phyloP scores from a whole-genome alignment of 345 rosid genomes.

The Eucalyptus regnans region DNA sequence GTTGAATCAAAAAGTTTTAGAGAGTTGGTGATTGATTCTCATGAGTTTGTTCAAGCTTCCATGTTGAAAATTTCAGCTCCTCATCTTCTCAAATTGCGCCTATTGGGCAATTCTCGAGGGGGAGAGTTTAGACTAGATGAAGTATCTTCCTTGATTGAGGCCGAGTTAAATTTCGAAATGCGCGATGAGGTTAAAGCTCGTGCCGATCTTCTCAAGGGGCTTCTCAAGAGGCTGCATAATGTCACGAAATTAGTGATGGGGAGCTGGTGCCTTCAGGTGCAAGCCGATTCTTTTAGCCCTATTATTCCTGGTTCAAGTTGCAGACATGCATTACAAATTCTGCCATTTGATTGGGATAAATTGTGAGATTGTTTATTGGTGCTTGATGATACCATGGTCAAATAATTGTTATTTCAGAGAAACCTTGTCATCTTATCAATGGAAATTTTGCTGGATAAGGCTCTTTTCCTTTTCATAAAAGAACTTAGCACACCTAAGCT shows the following conservation, averaged over 20 bases:
- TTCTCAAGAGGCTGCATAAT: neutral
- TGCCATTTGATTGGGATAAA: neutral
- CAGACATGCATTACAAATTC: neutral
- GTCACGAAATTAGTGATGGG: neutral
- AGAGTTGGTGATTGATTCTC: too few species aligned
- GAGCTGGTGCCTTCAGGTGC: neutral
- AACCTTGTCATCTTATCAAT: too few species aligned
- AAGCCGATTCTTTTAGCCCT: neutral
- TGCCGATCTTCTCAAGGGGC: neutral
- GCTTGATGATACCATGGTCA: too few species aligned
- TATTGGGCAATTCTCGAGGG: neutral
- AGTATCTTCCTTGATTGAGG: neutral
- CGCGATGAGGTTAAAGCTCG: too few species aligned
- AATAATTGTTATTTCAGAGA: too few species aligned
- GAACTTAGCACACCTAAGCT: too few species aligned
- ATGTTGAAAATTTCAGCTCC: neutral
- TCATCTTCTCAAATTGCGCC: neutral
- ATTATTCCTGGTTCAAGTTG: neutral
- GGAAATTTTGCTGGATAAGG: too few species aligned
- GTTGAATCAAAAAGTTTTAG: too few species aligned
- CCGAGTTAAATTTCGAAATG: neutral
- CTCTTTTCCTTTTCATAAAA: too few species aligned
- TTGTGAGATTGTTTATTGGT: too few species aligned
- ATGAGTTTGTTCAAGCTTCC: too few species aligned
- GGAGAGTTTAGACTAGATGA: neutral